Evolutionary conservation across 2,329 filamentous ascomycete species (phyloP), one percentile per base, ranked within the genome.

Genomic region (Parascedosporium putredinis): DNA sequence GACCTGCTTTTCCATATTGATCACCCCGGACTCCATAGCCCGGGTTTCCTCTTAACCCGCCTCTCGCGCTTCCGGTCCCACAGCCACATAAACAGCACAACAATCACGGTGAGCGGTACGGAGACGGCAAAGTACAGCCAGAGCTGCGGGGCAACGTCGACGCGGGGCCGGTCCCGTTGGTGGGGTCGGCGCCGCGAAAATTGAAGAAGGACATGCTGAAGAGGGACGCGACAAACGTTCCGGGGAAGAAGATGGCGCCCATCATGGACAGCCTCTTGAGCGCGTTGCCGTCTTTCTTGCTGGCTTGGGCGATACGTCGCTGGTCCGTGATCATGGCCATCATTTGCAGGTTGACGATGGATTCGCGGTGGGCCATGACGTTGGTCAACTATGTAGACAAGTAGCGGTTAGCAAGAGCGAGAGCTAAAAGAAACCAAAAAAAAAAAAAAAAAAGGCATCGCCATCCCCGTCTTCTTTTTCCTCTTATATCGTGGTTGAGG

Each of bases 141-240:
- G 23, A 83, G 66, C 47, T 71, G 63, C n/a, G 67, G 60, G 9
- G 74, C 75, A 10, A 81, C 73, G 44, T 67, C 61, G 4, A 69
- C 64, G n/a, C 64, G n/a, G n/a, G n/a, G n/a, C n/a, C 60, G 3
- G 64, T 60, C 47, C 60, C 65, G 58, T 24, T 18, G 54, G 73
- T 72, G 55, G 81, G 83, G 62, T 83, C 73, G 7, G 23, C n/a
- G 27, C n/a, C 16, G 54, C 73, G 72, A 55, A 81, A 83, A 62
- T 82, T 74, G 66, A 83, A 83, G 60, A 83, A 83, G 0, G 77
- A 77, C 78, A 82, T 83, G 66, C 74, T 76, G 56, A 83, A 83
- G 20, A 83, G 67, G 0, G 79, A 83, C 5, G 79, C 73, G n/a
- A 83, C 68, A 54, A 75, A 81, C 1, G 78, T 81, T 2, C 78